phyloP scores from a whole-genome alignment of 75 land plant species.

The Picea glauca region DNA sequence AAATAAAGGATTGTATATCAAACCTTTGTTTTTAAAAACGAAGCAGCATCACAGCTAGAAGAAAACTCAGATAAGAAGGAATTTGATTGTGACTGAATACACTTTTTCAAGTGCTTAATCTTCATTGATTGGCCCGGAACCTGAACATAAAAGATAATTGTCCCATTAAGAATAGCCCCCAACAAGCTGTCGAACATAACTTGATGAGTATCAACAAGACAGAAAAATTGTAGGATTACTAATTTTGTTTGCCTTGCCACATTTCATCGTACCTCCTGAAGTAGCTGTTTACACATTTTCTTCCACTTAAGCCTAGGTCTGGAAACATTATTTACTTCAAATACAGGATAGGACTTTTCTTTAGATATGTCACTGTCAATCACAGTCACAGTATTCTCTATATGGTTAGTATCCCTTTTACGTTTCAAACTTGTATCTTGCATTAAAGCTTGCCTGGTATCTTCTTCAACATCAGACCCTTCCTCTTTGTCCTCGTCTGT shows the following conservation, averaged over 20 bases:
- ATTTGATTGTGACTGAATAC: conserved; percentile 31
- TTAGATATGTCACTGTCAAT: conserved; percentile 9
- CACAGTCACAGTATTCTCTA: conserved; percentile 1
- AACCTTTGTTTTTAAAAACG: conserved; percentile 57
- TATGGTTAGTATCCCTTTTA: neutral
- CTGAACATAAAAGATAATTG: conserved; percentile 17
- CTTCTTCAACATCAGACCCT: conserved; percentile 29
- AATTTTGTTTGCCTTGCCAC: neutral
- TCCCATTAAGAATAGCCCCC: neutral
- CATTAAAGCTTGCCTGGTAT: neutral
- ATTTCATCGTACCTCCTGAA: conserved; percentile 40
- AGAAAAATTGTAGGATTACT: neutral
- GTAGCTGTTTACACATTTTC: conserved; percentile 51
- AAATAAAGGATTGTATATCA: neutral
- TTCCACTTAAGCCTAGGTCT: conserved; percentile 52
- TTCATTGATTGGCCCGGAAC: conserved; percentile 56
- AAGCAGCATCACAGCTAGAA: conserved; percentile 45
- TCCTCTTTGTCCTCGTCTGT: conserved; percentile 43
- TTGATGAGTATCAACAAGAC: neutral
- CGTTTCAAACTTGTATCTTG: neutral
- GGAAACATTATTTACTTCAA: conserved; percentile 13
- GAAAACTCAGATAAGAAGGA: conserved; percentile 36
- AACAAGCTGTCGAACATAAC: neutral
- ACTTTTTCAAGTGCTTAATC: conserved; percentile 53
- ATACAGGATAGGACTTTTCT: conserved; percentile 5